A percentile compares a stretch with the other conserved stretches of the same genome.
Evolutionary conservation across 1,284 basidiomycete genomes (phyloP).

Genomic region (Lentinula novae-zelandiae): DNA sequence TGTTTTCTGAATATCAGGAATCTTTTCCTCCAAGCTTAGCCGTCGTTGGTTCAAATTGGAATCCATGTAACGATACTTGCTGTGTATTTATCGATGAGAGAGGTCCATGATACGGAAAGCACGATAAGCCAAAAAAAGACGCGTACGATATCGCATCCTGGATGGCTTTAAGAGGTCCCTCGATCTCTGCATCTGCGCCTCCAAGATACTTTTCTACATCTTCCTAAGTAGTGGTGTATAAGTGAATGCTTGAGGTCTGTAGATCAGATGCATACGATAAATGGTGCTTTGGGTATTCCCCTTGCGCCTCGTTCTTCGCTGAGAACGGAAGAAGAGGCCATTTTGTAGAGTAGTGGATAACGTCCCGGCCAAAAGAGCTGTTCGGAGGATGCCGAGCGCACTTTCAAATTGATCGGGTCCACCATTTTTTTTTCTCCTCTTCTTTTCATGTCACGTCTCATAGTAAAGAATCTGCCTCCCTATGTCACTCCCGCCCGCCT

Average conservation of each 20-base stretch:
- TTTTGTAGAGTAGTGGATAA: background rate
- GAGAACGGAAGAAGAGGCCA: constrained; percentile 9
- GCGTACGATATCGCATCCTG: constrained; percentile 77
- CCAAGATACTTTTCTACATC: constrained; percentile 89
- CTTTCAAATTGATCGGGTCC: constrained; percentile 1
- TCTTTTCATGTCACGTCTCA: constrained; percentile 79
- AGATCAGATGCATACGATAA: constrained; percentile 66
- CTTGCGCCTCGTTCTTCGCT: constrained; percentile 70
- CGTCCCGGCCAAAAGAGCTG: background rate
- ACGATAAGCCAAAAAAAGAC: constrained; percentile 15
- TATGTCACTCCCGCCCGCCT: constrained; percentile 69
- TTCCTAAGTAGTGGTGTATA: constrained; percentile 25
- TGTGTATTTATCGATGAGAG: constrained; percentile 35
- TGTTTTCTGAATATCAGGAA: constrained; percentile 95
- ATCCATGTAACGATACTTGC: constrained; percentile 99
- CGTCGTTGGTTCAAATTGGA: constrained; percentile 79
- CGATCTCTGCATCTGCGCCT: constrained; percentile 76
- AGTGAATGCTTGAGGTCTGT: background rate
- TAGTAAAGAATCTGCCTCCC: constrained; percentile 85
- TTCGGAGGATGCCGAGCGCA: background rate
- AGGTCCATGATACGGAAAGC: background rate
- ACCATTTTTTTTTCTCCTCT: background rate
- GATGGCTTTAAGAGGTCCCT: constrained; percentile 77
- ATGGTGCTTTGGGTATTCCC: constrained; percentile 93
- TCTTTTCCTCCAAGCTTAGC: constrained; percentile 85